Evolutionary conservation across 2,329 filamentous ascomycete species (phyloP), one percentile per base, ranked within the genome.

Genomic region (Penicillium sp.): DNA sequence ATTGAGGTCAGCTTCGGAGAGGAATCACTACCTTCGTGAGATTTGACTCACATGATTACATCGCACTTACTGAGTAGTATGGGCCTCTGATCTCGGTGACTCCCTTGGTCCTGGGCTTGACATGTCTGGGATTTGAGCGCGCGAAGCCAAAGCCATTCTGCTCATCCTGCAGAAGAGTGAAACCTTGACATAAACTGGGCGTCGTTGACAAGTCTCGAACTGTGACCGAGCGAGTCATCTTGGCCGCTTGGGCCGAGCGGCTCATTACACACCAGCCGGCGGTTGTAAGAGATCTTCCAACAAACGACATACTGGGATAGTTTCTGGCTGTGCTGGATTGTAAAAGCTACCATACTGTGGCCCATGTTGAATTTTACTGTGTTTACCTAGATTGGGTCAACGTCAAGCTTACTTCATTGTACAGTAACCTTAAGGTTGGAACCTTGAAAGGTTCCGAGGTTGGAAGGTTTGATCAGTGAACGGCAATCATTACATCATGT

Each of bases 61-160:
- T 39, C 26, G 9, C 16, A 55, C 67, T 47, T 69, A 72, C 79
- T 0, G 78, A 78, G 63, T 83, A 83, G 63, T 82, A 83, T 7
- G 79, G 80, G 0, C 81, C 80, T 30, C 80, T 72, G 52, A 83
- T 83, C 65, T 83, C 81, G 0, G 81, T 83, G 6, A 82, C 79
- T 4, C 76, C 78, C 35, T 70, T 75, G 5, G 64, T 74, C 27
- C 81, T 71, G 3, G 80, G 80, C 64, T 83, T 83, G 4, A 70
- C 65, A 0, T 78, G 75, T 13, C 74, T 66, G 0, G 72, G 72
- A 49, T 82, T 83, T 27, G 79, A 79, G 3, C 77, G 73, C 30
- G 75, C 73, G 61, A 82, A 82, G 0, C 78, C 79, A 61, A 80
- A 79, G 4, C 77, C 79, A 61, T 77, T 70, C 8, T 76, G 65